phyloP scores from a whole-genome alignment of 2,329 filamentous ascomycete species.

The Fusarium verticillioides region DNA sequence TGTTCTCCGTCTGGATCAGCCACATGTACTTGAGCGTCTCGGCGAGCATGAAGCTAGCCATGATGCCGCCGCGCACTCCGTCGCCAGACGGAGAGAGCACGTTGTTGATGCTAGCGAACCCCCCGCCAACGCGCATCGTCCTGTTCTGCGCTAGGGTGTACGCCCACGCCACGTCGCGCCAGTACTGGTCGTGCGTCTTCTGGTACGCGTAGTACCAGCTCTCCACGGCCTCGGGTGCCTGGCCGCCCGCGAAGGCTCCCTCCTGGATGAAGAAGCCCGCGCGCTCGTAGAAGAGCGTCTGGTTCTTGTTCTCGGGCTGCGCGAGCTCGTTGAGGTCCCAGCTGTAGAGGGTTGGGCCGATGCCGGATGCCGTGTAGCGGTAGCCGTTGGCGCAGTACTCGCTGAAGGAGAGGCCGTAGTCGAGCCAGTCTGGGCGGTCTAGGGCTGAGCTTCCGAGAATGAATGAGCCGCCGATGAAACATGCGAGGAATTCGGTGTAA shows the following conservation, averaged over 20 bases:
- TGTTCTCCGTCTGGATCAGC: slow-evolving; percentile 65
- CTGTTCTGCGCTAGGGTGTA: slow-evolving; percentile 7
- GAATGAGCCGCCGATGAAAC: slow-evolving; percentile 74
- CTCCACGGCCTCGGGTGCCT: slow-evolving; percentile 73
- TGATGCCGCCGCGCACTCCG: slow-evolving; percentile 68
- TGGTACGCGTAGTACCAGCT: slow-evolving; percentile 83
- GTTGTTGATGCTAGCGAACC: slow-evolving; percentile 28
- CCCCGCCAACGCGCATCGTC: background rate
- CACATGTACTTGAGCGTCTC: slow-evolving; percentile 80
- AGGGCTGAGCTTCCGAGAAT: slow-evolving; percentile 67
- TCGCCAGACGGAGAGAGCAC: slow-evolving; percentile 75
- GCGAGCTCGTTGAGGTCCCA: slow-evolving; percentile 1
- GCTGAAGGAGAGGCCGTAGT: slow-evolving; percentile 10
- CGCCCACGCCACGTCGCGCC: slow-evolving; percentile 74
- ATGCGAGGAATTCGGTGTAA: slow-evolving; percentile 62
- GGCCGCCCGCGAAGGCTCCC: background rate
- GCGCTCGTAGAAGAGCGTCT: background rate
- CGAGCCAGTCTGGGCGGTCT: slow-evolving; percentile 54
- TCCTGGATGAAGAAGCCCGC: background rate
- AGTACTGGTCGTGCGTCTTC: slow-evolving; percentile 72
- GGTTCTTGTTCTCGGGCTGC: background rate
- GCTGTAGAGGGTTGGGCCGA: slow-evolving; percentile 3
- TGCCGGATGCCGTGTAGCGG: background rate
- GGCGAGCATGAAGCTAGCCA: slow-evolving; percentile 81
- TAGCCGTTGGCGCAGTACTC: slow-evolving; percentile 7